Conservation (phyloP, 2,329 filamentous ascomycete species). For the Alternaria consortialis region DNA sequence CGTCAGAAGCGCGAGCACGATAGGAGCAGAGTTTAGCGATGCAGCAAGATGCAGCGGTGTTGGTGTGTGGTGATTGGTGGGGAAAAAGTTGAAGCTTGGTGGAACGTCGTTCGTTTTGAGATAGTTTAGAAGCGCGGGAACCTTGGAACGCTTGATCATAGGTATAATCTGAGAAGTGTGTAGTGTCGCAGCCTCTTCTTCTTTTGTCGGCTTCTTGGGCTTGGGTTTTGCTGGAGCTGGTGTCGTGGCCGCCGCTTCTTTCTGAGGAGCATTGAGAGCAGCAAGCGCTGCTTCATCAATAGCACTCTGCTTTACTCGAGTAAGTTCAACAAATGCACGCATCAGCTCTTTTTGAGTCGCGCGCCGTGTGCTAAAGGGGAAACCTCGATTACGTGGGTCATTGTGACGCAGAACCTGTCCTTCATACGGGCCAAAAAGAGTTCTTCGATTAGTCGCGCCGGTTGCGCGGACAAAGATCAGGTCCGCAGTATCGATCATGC, state of each 20-base stretch:
- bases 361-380: slow-evolving; percentile 90
- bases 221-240: slow-evolving; percentile 55
- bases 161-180: slow-evolving; percentile 91
- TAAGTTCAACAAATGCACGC: slow-evolving; percentile 93
- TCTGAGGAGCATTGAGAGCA: slow-evolving; percentile 56
- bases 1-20: slow-evolving; percentile 79
- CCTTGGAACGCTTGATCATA: slow-evolving; percentile 86
- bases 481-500: slow-evolving; percentile 82
- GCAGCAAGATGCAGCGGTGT: slow-evolving; percentile 88
- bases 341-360: slow-evolving; percentile 95
- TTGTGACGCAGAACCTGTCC: slow-evolving; percentile 81
- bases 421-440: slow-evolving; percentile 90
- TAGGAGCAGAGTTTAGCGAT: slow-evolving; percentile 76
- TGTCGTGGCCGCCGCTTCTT: slow-evolving; percentile 52
- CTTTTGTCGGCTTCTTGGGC: slow-evolving; percentile 73
- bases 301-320: slow-evolving; percentile 83
- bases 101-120: slow-evolving; percentile 77
- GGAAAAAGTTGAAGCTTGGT: slow-evolving; percentile 78
- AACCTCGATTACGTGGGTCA: slow-evolving; percentile 82
- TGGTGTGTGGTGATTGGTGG: slow-evolving; percentile 77
- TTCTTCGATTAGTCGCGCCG: slow-evolving; percentile 83
- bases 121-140: slow-evolving; percentile 86
- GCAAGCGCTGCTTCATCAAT: slow-evolving; percentile 72
- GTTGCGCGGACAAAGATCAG: slow-evolving; percentile 90
- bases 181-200: slow-evolving; percentile 81